These are phyloP conservation scores for Platanus orientalis DNA, from an alignment of 164 flowering plant species.

Conservation along the genomic window DNA sequence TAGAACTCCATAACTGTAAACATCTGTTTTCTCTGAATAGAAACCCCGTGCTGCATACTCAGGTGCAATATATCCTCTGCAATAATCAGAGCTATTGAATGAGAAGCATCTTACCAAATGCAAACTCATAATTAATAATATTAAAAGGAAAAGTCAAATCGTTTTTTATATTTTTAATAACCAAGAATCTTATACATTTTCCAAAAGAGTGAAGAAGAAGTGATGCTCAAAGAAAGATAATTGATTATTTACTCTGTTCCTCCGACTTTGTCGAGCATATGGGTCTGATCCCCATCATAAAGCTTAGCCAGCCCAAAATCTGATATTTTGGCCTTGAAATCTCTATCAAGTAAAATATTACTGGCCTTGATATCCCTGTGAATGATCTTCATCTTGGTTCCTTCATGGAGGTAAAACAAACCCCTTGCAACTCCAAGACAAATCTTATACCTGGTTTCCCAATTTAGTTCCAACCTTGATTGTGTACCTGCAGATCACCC, in stretches of 20 bases:
- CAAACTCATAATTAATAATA: neutral
- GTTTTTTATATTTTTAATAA: no score
- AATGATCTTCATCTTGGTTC: no score
- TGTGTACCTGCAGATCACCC: slow-evolving; percentile 4
- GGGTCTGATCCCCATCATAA: neutral
- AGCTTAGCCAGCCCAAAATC: slow-evolving; percentile 5
- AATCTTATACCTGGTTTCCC: no score
- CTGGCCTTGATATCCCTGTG: no score
- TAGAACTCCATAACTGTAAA: slow-evolving; percentile 10
- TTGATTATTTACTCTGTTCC: neutral
- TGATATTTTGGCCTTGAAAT: no score
- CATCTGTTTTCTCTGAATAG: slow-evolving; percentile 1
- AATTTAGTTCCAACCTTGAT: neutral
- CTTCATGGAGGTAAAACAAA: slow-evolving; percentile 6
- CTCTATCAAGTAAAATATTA: no score
- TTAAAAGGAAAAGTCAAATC: neutral
- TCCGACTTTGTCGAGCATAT: neutral
- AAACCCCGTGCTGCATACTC: neutral
- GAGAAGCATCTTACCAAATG: neutral
- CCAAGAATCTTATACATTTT: no score
- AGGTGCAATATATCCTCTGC: no score
- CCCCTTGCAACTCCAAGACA: no score
- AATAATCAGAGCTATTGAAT: neutral
- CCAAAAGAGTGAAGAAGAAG: no score
- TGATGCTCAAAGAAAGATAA: neutral